Conservation (phyloP, 2,329 filamentous ascomycete species). For the Trichoderma simmonsii region DNA sequence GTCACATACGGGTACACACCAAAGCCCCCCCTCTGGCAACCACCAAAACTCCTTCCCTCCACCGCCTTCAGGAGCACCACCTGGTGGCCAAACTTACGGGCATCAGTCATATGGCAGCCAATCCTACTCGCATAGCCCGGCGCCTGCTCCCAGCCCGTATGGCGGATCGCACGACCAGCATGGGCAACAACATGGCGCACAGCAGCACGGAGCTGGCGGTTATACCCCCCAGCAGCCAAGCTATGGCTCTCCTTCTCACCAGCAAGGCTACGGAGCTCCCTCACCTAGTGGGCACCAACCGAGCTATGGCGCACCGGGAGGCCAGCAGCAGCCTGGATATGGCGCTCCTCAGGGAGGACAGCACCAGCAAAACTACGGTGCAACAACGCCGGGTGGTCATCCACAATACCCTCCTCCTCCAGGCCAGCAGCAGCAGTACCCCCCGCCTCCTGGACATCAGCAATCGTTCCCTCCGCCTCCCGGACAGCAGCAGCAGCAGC, state of each 20-base stretch:
- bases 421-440: not conserved
- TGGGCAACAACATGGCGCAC: constrained; percentile 17
- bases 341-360: constrained; percentile 17
- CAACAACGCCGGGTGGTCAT: constrained; percentile 3
- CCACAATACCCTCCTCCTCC: constrained; percentile 9
- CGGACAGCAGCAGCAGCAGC: not conserved
- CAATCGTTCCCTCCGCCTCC: not conserved
- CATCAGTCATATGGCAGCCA: constrained; percentile 18
- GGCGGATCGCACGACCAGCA: constrained; percentile 18
- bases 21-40: constrained; percentile 14
- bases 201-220: constrained; percentile 25
- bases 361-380: constrained; percentile 27
- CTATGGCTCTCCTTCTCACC: constrained; percentile 24
- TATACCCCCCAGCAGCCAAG: constrained; percentile 24
- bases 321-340: constrained; percentile 7
- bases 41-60: constrained; percentile 21
- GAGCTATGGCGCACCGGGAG: constrained; percentile 23
- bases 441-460: not conserved
- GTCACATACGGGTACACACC: constrained; percentile 31
- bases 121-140: constrained; percentile 23
- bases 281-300: constrained; percentile 20
- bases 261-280: constrained; percentile 25
- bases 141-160: constrained; percentile 12
- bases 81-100: constrained; percentile 22
- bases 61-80: constrained; percentile 22